Evolutionary conservation across 2,329 filamentous ascomycete genomes (phyloP), one percentile per base, ranked within the genome.

Genomic region (Tolypocladium cylindrosporum): DNA sequence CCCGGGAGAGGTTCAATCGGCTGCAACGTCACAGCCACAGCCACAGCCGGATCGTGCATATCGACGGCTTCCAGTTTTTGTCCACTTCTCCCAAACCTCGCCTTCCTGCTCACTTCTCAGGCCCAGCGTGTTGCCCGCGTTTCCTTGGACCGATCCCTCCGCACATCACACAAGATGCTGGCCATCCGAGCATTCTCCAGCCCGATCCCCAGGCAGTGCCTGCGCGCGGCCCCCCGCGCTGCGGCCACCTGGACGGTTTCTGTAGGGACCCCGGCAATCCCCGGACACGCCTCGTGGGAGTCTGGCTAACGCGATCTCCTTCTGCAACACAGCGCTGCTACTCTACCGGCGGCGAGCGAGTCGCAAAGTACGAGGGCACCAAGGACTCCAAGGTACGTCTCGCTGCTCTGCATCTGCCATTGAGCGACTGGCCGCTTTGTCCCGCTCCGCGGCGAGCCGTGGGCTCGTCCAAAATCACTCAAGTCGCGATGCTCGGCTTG

Each of bases 281-380:
- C 16, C 48, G 13, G 48, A 9, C 36, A 10, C 48, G 19, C 31
- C 48, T 21, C 21, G 36, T 41, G 16, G 2, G 21, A 55, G 55
- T 60, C 53, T 52, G 55, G 39, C 55, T 59, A 36, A 59, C 61
- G 55, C 37, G 19, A 37, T 13, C 45, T 2, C 31, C 45, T 37
- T 45, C 45, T 8, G 63, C 84, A 79, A 76, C 75, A 72, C 74
- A 76, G 72, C 77, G 85, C 72, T 83, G 75, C 76, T 92, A 87
- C 79, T 84, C 83, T 72, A 83, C 79, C 72, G 74, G 75, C 61
- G 76, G 82, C 61, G 84, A 89, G 48, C 84, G 84, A 68, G 91
- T 97, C 69, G 94, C 92, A 75, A 90, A 94, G 80, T 99, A 97
- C 81, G 88, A 90, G 70, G 94, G 93, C 67, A 82, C 85, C 73